These are phyloP conservation scores for Durio zibethinus DNA, from an alignment of 345 rosid genomes.

Conservation along the genomic window DNA sequence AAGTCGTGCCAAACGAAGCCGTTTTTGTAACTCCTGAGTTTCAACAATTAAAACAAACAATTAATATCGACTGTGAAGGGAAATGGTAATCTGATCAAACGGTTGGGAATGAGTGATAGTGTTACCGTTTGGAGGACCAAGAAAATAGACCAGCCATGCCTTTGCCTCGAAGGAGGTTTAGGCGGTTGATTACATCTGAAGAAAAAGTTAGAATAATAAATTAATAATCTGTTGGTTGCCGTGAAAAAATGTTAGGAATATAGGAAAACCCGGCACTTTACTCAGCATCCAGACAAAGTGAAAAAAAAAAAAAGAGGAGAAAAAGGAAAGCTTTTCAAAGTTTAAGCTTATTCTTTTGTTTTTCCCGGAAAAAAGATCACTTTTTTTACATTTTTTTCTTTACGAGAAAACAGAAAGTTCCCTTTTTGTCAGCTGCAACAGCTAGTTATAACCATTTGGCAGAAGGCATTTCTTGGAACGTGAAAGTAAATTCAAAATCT, in stretches of 20 bases:
- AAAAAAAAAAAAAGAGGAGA: background rate
- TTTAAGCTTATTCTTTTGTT: slow-evolving; percentile 12
- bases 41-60: background rate
- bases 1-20: slow-evolving; percentile 98
- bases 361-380: background rate
- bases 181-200: slow-evolving; percentile 78
- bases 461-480: slow-evolving; percentile 4
- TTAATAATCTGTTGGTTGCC: background rate
- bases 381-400: background rate
- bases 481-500: background rate
- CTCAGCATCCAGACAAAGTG: slow-evolving; percentile 5
- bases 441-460: slow-evolving; percentile 11
- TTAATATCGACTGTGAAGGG: slow-evolving; percentile 2
- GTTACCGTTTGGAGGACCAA: slow-evolving; percentile 92
- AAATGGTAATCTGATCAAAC: slow-evolving; percentile 21
- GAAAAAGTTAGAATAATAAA: background rate
- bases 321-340: background rate
- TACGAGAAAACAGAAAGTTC: slow-evolving; percentile 7
- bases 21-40: slow-evolving; percentile 76
- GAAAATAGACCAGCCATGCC: slow-evolving; percentile 87
- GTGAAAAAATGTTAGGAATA: slow-evolving; percentile 5
- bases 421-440: slow-evolving; percentile 11
- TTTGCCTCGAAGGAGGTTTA: slow-evolving; percentile 79
- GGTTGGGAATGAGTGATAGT: background rate
- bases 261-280: background rate